Evolutionary conservation across 2,329 filamentous ascomycete genomes (phyloP).

Genomic region (Rhinocladiella mackenziei): DNA sequence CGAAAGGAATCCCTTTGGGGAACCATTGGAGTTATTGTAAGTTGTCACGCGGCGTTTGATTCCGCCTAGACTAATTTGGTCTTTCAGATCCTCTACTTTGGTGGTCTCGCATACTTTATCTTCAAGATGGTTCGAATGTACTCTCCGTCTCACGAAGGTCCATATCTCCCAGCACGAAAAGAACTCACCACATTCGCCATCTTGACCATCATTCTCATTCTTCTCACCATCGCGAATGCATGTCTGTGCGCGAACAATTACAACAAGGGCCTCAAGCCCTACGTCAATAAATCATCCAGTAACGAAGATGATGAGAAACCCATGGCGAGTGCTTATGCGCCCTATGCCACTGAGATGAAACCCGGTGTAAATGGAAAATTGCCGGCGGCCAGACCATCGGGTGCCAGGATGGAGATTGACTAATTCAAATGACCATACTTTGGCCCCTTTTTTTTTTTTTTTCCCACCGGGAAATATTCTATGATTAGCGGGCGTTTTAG

Average conservation of each 20-base stretch:
- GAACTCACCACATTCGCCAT: slow-evolving; percentile 91
- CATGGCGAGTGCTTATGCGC: slow-evolving; percentile 24
- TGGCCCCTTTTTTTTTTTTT: too few species aligned
- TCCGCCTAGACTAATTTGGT: slow-evolving; percentile 2
- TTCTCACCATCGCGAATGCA: slow-evolving; percentile 83
- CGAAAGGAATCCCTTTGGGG: slow-evolving; percentile 75
- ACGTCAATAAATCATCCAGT: slow-evolving; percentile 50
- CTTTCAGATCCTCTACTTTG: slow-evolving; percentile 69
- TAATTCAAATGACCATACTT: too few species aligned
- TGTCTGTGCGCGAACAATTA: slow-evolving; percentile 89
- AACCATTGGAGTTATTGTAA: slow-evolving; percentile 69
- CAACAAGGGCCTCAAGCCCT: slow-evolving; percentile 79
- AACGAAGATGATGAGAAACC: slow-evolving; percentile 26
- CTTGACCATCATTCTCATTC: slow-evolving; percentile 82
- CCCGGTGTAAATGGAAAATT: slow-evolving; percentile 14
- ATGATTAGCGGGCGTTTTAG: slow-evolving; percentile 8
- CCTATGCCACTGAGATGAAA: slow-evolving; percentile 24
- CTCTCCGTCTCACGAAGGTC: slow-evolving; percentile 53
- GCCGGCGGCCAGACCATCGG: slow-evolving; percentile 11
- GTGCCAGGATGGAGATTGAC: slow-evolving; percentile 26
- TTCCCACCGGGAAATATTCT: background rate
- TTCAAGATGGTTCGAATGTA: slow-evolving; percentile 99
- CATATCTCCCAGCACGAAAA: slow-evolving; percentile 75
- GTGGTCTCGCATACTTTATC: slow-evolving; percentile 87
- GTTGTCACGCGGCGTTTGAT: slow-evolving; percentile 29